phyloP scores from a whole-genome alignment of 2,329 filamentous ascomycete species.

The Ophiostoma sp. region DNA sequence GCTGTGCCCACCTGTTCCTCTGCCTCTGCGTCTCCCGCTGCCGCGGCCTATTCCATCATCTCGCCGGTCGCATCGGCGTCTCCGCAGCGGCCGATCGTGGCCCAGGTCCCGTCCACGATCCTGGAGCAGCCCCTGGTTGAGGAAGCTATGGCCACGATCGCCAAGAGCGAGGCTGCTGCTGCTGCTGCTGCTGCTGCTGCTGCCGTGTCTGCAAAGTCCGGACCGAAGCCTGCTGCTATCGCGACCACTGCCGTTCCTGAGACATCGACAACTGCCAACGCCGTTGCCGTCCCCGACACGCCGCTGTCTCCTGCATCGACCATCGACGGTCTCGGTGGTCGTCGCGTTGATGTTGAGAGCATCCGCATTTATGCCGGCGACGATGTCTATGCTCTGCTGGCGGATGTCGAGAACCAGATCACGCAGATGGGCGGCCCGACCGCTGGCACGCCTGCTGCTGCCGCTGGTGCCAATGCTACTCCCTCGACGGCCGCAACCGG shows the following conservation, averaged over 20 bases:
- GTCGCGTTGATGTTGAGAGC: slow-evolving; percentile 51
- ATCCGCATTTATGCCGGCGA: slow-evolving; percentile 64
- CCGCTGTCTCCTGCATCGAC: slow-evolving; percentile 17
- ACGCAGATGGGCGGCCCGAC: slow-evolving; percentile 35
- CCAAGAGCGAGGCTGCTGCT: slow-evolving; percentile 24
- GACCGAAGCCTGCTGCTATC: not conserved
- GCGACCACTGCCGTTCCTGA: not conserved
- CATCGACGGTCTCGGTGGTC: not conserved
- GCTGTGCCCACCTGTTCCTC: slow-evolving; percentile 22
- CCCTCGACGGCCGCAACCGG: slow-evolving; percentile 1
- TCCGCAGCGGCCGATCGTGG: slow-evolving; percentile 44
- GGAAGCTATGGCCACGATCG: slow-evolving; percentile 36
- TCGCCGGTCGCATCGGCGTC: slow-evolving; percentile 34
- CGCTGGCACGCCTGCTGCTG: not conserved
- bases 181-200: slow-evolving; percentile 24
- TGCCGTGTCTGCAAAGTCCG: slow-evolving; percentile 7
- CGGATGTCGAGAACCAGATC: slow-evolving; percentile 60
- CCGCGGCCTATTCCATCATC: not conserved
- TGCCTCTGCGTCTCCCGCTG: not conserved
- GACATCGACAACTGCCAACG: not conserved
- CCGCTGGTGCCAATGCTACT: not conserved
- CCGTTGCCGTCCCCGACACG: slow-evolving; percentile 18
- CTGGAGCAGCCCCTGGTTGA: slow-evolving; percentile 47
- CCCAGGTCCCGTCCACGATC: slow-evolving; percentile 53
- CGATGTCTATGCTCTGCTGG: slow-evolving; percentile 60